phyloP scores from a whole-genome alignment of 2,329 filamentous ascomycete genomes.

The Fonsecaea pugnacius region DNA sequence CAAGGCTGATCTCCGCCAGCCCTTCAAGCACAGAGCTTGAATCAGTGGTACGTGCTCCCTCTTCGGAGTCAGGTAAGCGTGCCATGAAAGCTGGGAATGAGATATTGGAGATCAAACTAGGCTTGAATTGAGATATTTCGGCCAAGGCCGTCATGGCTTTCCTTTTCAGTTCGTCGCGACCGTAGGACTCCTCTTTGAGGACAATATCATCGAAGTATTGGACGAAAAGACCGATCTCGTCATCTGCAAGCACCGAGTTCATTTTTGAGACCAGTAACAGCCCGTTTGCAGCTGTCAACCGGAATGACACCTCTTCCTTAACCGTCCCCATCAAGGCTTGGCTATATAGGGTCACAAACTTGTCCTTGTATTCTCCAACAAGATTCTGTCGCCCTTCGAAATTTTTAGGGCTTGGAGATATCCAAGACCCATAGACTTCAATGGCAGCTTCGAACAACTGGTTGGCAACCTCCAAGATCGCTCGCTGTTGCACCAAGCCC shows the following conservation, averaged over 20 bases:
- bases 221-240: constrained; percentile 58
- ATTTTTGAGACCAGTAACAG: constrained; percentile 53
- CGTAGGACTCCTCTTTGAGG: constrained; percentile 61
- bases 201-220: constrained; percentile 66
- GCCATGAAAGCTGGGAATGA: constrained; percentile 70
- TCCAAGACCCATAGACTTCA: constrained; percentile 62
- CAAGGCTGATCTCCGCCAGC: constrained; percentile 66
- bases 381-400: constrained; percentile 46
- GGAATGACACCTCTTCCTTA: constrained; percentile 58
- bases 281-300: constrained; percentile 53
- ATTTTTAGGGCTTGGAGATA: constrained; percentile 46
- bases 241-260: constrained; percentile 55
- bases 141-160: constrained; percentile 63
- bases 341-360: constrained; percentile 60
- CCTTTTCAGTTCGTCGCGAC: constrained; percentile 61
- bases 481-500: constrained; percentile 65
- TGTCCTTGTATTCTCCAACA: constrained; percentile 55
- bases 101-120: constrained; percentile 65
- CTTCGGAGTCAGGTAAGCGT: constrained; percentile 62
- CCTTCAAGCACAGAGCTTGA: constrained; percentile 65
- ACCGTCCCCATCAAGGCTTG: constrained; percentile 58
- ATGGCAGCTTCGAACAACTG: constrained; percentile 63
- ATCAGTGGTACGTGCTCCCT: constrained; percentile 46
- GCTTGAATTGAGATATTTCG: constrained; percentile 65
- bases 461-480: constrained; percentile 64